Evolutionary conservation across 2,329 filamentous ascomycete species (phyloP).

Genomic region (Colletotrichum kahawae): DNA sequence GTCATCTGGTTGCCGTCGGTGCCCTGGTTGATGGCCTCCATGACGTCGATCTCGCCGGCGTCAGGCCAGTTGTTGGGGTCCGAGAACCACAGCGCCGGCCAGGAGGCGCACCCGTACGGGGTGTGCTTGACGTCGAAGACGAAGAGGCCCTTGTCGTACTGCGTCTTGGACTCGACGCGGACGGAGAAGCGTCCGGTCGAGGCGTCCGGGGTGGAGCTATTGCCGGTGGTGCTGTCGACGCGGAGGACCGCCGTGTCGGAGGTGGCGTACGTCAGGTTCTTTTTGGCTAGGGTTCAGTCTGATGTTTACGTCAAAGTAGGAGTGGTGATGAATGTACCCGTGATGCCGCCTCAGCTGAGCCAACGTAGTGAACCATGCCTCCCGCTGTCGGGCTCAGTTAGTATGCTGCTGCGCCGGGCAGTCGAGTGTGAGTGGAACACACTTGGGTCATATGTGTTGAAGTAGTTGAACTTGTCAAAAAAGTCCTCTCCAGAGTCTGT

Average conservation of each 20-base stretch:
- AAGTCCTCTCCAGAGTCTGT: constrained; percentile 54
- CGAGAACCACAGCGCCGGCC: constrained; percentile 70
- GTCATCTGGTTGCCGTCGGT: constrained; percentile 62
- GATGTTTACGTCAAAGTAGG: not conserved
- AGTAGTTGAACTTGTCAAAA: constrained; percentile 62
- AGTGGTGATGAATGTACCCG: constrained; percentile 39
- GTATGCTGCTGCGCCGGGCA: not conserved
- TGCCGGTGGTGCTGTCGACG: constrained; percentile 65
- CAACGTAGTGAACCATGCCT: constrained; percentile 61
- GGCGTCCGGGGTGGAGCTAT: constrained; percentile 50
- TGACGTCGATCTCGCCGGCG: constrained; percentile 69
- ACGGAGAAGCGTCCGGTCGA: constrained; percentile 67
- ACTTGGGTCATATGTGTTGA: constrained; percentile 54
- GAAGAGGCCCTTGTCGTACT: constrained; percentile 69
- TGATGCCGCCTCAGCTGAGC: constrained; percentile 41
- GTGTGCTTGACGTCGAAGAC: constrained; percentile 70
- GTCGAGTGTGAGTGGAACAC: constrained; percentile 20
- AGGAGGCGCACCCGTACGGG: constrained; percentile 67
- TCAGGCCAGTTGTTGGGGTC: constrained; percentile 66
- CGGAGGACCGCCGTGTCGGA: constrained; percentile 57
- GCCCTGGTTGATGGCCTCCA: constrained; percentile 63
- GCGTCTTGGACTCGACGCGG: constrained; percentile 63
- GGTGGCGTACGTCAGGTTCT: constrained; percentile 68
- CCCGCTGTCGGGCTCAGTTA: constrained; percentile 32
- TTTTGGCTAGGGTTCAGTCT: not conserved